Evolutionary conservation across 257 asterid genomes (phyloP), one percentile per base, ranked within the genome.

Genomic region (Salvia miltiorrhiza): DNA sequence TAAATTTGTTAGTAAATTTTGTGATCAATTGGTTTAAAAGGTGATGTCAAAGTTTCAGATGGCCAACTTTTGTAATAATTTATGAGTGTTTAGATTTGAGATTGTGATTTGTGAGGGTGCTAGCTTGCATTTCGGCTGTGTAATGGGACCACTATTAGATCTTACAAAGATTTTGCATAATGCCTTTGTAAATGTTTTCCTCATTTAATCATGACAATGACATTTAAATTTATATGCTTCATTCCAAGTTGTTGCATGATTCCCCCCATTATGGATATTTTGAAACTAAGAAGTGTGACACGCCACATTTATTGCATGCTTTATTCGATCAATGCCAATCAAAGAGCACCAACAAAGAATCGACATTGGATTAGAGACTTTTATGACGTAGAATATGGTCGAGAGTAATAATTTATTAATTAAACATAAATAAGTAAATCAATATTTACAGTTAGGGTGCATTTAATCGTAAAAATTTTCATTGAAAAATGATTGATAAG

Each of bases 131-230:
- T 0, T 59, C 19, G 60, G 30, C 57, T 50, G 14, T 19, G 21
- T 57, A 12, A 30, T 30, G 63, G 48, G 65, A 17, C 65, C 65
- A 19, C 28, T 32, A 57, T 2, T 2, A 33, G 65, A 59, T 59
- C 45, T 20, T 59, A 59, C 17, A 59, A 33, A 59, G 65, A 59
- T 59, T 35, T 30, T 35, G 30, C 17, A 59, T 59, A 59, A 33
- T 58, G 64, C 9, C 30, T 57, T 19, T 50, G 24, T 16, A 2
- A 58, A 59, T 59, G 65, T 59, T 59, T 59, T 59, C 65, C 65
- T 59, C 32, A 35, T 59, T 59, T 48, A 59, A 59, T 59, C 37
- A 35, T 35, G 47, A 33, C 20, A 3, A 16, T 16, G 63, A 56
- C 63, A 26, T 55, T 28, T 9, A 10, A 44, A 44, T 44, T 44